Evolutionary conservation across 768 basidiomycete species (phyloP), one percentile per base, ranked within the genome.

Genomic region (Tremella yokohamensis): DNA sequence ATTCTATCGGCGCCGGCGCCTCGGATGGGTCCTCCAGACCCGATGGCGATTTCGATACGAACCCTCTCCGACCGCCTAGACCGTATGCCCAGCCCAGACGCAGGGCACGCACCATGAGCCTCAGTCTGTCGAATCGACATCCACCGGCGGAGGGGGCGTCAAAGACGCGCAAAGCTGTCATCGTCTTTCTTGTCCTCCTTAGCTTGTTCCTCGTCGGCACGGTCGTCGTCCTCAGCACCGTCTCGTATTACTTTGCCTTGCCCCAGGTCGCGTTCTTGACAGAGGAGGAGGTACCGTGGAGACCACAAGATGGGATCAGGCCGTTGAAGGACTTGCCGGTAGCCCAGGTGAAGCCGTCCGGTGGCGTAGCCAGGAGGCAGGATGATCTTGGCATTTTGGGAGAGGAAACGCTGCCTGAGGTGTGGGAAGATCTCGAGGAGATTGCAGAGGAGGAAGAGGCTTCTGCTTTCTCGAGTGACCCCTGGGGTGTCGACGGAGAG

Each of bases 191-290:
- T 51, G 73, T 80, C 66, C 61, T 86, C 58, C 81, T 94, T 68
- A 85, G 84, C 57, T 82, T 90, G 66, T 77, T 93, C 79, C 85
- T 97, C 57, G 67, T 88, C 19, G 91, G 91, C 47, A 97, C 93
- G 18, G 84, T 96, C 77, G 68, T 89, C 76, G 91, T 98, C 58
- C 85, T 98, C 74, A 89, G 89, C 8, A 91, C 89, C 20, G 83
- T 97, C 49, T 87, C 91, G 18, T 89, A 87, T 76, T 93, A 91
- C 73, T 87, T 94, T 60, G 82, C 84, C 61, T 90, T 97, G 70
- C 84, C 86, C 75, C 77, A 83, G 50, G 78, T 80, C 38, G 90
- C 90, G 24, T 92, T 90, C 77, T 80, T 97, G 71, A 80, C 85
- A 3, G 88, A 93, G 74, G 75, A 79, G 12, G 88, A 93, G 72